Evolutionary conservation across 805 yeast genomes (phyloP), one percentile per base, ranked within the genome.

Genomic region (Candida silvicultrix): DNA sequence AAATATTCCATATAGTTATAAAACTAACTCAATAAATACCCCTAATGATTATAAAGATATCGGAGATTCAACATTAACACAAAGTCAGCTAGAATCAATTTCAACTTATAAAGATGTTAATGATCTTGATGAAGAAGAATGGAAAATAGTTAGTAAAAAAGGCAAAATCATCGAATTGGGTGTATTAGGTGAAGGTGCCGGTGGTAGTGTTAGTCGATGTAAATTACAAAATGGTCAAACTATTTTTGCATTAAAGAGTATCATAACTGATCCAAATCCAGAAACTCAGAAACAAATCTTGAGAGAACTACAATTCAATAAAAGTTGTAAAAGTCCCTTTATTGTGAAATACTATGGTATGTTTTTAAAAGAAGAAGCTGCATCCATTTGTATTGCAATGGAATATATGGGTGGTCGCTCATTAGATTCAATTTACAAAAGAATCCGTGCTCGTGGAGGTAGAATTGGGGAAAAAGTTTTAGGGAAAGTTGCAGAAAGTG

Each of bases 391-490:
- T 54, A 94, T 94, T 25, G 89, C 96, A 41, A 94, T 94, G 98
- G 99, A 94, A 65, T 94, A 80, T 63, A 94, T 95, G 89, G 96
- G 89, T 22, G 98, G 97, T 1, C 78, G 80, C 38, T 88, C 96
- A 4, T 67, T 94, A 49, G 97, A 94, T 59, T 89, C 96, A 2
- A 81, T 92, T n/a, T 89, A 92, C 67, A 83, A 84, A 56, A 76
- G 80, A 46, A 85, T 89, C 40, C 74, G 81, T 42, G 69, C 72
- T 37, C 70, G 86, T 45, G 89, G 89, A 18, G 96, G 95, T 38
- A 71, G 97, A 48, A 85, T 94, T 34, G 90, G 96, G 49, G 99
- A 94, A 62, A 87, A 86, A 58, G 96, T 92, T 0, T 67, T 94
- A 49, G 98, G 97, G 1, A 85, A 87, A 59, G 79, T 94, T 18